phyloP scores from a whole-genome alignment of 2,329 filamentous ascomycete species.

The Diplodia seriata region DNA sequence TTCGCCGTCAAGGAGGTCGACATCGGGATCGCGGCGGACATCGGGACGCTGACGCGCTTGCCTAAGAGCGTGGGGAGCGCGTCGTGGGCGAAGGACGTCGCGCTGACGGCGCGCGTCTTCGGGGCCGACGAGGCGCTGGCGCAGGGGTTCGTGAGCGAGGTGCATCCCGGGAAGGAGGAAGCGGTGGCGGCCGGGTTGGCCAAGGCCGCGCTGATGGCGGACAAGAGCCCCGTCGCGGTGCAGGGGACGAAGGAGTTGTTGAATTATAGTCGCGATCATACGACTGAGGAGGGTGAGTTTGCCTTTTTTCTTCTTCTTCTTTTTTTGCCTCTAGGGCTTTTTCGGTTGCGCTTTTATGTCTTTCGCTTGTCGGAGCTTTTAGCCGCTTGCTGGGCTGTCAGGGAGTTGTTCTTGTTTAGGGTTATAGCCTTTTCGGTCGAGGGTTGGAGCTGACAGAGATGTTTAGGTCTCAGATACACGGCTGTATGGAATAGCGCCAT shows the following conservation, averaged over 20 bases:
- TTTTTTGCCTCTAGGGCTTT: no score
- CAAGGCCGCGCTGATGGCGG: conserved; percentile 70
- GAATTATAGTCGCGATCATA: conserved; percentile 80
- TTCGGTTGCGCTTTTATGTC: no score
- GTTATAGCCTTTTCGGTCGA: not conserved
- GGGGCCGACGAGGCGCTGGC: conserved; percentile 70
- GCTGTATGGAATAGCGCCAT: conserved; percentile 85
- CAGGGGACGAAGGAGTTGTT: conserved; percentile 87
- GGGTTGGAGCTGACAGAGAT: not conserved
- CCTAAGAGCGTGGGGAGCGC: conserved; percentile 74
- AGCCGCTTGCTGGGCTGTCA: no score
- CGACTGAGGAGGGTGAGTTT: conserved; percentile 67
- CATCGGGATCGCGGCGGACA: conserved; percentile 80
- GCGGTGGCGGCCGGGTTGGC: conserved; percentile 69
- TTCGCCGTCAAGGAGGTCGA: conserved; percentile 83
- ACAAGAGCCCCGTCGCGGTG: conserved; percentile 87
- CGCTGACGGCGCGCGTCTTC: conserved; percentile 74
- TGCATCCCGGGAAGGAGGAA: conserved; percentile 66
- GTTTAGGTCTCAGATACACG: conserved; percentile 75
- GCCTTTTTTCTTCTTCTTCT: conserved; percentile 11
- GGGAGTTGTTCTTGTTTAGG: not conserved
- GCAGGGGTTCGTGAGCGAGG: conserved; percentile 73
- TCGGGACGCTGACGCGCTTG: conserved; percentile 75
- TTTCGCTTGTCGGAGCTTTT: no score
- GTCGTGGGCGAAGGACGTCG: conserved; percentile 82